Percentiles rank a stretch among this genome's conserved stretches.
Conservation (phyloP, 805 yeast species). For the Kodamaea fukazawae region DNA sequence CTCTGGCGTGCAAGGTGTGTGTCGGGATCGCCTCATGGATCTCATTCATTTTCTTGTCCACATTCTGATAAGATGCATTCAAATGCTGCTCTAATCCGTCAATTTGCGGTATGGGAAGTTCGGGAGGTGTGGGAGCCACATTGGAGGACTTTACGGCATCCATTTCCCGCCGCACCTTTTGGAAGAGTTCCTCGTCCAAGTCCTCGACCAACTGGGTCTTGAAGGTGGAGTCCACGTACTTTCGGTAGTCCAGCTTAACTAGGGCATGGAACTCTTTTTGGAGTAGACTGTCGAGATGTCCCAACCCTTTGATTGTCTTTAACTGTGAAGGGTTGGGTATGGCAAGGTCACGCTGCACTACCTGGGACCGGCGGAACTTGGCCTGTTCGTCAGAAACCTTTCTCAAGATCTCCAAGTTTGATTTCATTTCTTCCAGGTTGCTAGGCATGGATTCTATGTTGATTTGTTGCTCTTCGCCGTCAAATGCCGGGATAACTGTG, state of each 20-base stretch:
- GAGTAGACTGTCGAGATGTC: conserved; percentile 19
- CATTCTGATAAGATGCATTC: conserved; percentile 15
- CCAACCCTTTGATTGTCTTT: neutral
- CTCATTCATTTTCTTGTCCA: neutral
- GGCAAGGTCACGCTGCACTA: conserved; percentile 42
- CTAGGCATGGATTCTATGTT: conserved; percentile 1
- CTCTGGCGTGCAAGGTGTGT: conserved; percentile 9
- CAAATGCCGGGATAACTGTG: conserved; percentile 32
- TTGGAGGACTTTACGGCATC: conserved; percentile 9
- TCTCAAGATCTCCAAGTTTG: conserved; percentile 21
- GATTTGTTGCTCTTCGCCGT: conserved; percentile 16
- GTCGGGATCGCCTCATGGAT: conserved; percentile 2
- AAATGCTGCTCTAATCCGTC: conserved; percentile 14
- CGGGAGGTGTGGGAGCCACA: neutral
- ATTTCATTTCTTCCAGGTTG: neutral
- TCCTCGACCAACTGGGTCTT: conserved; percentile 23
- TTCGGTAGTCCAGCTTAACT: conserved; percentile 43
- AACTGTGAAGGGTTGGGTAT: conserved; percentile 35
- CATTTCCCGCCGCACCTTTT: conserved; percentile 19
- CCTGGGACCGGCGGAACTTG: conserved; percentile 44
- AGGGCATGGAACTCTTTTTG: conserved; percentile 32
- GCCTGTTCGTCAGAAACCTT: conserved; percentile 28
- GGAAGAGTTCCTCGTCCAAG: conserved; percentile 26
- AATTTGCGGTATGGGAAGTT: conserved; percentile 7
- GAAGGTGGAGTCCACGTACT: conserved; percentile 21